phyloP scores from a whole-genome alignment of 1,139 yeast species.

The Yamadazyma blattariae region DNA sequence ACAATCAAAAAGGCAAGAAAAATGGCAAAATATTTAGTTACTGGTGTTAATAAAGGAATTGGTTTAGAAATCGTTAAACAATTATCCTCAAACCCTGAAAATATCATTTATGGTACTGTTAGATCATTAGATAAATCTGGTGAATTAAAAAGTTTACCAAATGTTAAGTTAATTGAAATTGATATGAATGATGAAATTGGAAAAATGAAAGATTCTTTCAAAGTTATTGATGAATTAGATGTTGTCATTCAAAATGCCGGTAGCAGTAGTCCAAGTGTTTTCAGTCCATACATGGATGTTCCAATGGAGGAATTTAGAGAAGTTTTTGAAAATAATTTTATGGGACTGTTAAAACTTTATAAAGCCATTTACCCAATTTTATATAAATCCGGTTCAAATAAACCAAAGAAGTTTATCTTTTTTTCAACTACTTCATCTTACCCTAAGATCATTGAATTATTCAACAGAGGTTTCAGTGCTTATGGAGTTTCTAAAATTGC shows the following conservation, averaged over 20 bases:
- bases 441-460: not conserved
- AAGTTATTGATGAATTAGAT: conserved; percentile 9
- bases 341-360: conserved; percentile 4
- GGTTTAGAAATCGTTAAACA: conserved; percentile 12
- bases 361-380: conserved; percentile 5
- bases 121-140: conserved; percentile 10
- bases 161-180: conserved; percentile 14
- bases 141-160: not conserved
- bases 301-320: conserved; percentile 4
- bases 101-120: conserved; percentile 25
- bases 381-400: conserved; percentile 1
- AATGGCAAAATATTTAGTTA: conserved; percentile 3
- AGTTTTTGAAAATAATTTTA: conserved; percentile 6
- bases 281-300: not conserved
- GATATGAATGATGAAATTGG: conserved; percentile 6
- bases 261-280: not conserved
- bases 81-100: conserved; percentile 10
- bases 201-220: conserved; percentile 7
- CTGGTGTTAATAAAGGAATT: conserved; percentile 6
- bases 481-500: conserved; percentile 14
- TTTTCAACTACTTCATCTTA: conserved; percentile 6
- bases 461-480: conserved; percentile 5
- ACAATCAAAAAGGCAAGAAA: too few species aligned
- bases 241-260: conserved; percentile 12
- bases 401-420: conserved; percentile 9